Evolutionary conservation across 2,329 filamentous ascomycete species (phyloP), one percentile per base, ranked within the genome.

Genomic region (Plenodomus lindquistii): DNA sequence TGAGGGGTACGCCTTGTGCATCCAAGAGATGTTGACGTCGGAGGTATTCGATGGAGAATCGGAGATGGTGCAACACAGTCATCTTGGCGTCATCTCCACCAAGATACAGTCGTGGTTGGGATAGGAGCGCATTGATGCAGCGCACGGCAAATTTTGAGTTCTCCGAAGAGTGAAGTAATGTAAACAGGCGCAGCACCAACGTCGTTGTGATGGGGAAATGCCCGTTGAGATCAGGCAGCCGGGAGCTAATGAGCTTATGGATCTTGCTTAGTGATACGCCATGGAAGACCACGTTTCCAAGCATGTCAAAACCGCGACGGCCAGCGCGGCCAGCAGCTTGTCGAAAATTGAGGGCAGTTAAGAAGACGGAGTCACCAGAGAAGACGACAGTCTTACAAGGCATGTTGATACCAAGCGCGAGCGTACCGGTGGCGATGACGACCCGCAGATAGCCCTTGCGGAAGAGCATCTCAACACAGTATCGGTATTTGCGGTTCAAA

Each of bases 321-420:
- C 89, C 89, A 24, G 89, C 86, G 77, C 88, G 85, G 70, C 89
- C 88, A 47, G 88, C 84, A 7, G 83, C 87, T 67, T 93, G 89
- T 8, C 87, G 82, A 68, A 87, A 93, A 66, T 89, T 90, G 42
- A 92, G 80, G 0, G 88, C 83, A 0, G 87, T 90, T 37, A 93
- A 73, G 63, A 82, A 91, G 2, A 88, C 77, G 0, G 85, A 89
- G 65, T 92, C 88, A 0, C 87, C 87, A 15, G 79, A 80, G 67
- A 93, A 93, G 1, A 91, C 83, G 0, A 91, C 87, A 1, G 88
- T 93, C 67, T 89, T 89, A 67, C 88, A 92, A 9, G 89, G 89
- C 67, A 71, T 71, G 38, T 70, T 93, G 74, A 93, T 87, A 75
- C 89, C 89, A 4, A 92, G 75, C 1, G 86, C 86, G 18, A 91